Evolutionary conservation across 345 rosid species (phyloP).

Genomic region (Leavenworthia alabamica): DNA sequence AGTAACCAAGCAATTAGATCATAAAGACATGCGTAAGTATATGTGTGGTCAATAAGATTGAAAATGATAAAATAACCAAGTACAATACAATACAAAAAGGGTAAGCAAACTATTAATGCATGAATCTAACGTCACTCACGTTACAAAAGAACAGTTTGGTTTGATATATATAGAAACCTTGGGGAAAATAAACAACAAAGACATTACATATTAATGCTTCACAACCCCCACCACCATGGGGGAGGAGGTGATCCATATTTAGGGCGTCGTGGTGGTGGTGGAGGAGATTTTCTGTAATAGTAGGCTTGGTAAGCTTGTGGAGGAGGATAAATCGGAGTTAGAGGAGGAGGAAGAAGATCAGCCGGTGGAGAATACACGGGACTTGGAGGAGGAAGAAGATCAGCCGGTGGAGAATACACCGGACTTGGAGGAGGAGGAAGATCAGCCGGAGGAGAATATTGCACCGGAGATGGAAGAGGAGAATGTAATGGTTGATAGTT

Average conservation of each 20-base stretch:
- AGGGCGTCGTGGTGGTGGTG: slow-evolving; percentile 21
- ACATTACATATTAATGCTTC: slow-evolving; percentile 1
- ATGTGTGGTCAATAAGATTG: neutral
- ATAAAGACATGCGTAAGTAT: neutral
- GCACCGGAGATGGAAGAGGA: slow-evolving; percentile 4
- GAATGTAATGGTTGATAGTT: slow-evolving; percentile 2
- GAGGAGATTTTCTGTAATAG: slow-evolving; percentile 25
- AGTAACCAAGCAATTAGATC: too few species aligned
- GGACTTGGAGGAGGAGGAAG: slow-evolving; percentile 2
- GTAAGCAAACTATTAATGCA: neutral
- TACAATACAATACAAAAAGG: neutral
- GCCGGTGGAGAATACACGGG: neutral
- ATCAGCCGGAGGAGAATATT: slow-evolving; percentile 3
- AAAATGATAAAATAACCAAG: neutral
- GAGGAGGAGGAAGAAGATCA: neutral
- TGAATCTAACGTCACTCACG: slow-evolving; percentile 10
- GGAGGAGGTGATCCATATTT: neutral
- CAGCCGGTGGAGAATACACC: slow-evolving; percentile 1
- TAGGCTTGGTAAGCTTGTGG: slow-evolving; percentile 18
- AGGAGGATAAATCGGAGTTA: slow-evolving; percentile 1
- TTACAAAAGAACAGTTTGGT: neutral
- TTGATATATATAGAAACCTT: neutral
- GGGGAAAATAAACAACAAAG: neutral
- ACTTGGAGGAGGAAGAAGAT: slow-evolving; percentile 4
- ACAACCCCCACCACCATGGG: slow-evolving; percentile 30